Percentiles rank a stretch among this genome's conserved stretches.
These are phyloP conservation scores for Aspergillus diversus DNA, from an alignment of 495 filamentous ascomycete species.

Conservation along the genomic window DNA sequence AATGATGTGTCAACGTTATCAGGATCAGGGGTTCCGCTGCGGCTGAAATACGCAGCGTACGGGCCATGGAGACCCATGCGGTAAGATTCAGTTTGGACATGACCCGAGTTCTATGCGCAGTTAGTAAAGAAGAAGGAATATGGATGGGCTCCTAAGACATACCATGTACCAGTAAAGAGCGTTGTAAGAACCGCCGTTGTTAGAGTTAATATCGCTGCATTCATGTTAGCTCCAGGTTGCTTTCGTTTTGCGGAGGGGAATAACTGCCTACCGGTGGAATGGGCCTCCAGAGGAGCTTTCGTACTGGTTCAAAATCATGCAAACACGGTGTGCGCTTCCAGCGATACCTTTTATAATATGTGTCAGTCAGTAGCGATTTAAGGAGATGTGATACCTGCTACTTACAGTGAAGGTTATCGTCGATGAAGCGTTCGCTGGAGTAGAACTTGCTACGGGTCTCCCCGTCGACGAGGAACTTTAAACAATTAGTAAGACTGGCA, in stretches of 20 bases:
- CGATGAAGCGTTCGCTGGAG: slow-evolving; percentile 67
- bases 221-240: slow-evolving; percentile 11
- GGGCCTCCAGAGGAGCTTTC: slow-evolving; percentile 53
- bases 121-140: not conserved
- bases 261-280: slow-evolving; percentile 45
- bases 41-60: slow-evolving; percentile 64
- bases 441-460: slow-evolving; percentile 72
- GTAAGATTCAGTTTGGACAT: slow-evolving; percentile 62
- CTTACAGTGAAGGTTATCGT: slow-evolving; percentile 63
- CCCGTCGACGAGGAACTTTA: slow-evolving; percentile 55
- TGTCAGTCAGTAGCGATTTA: slow-evolving; percentile 13
- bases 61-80: slow-evolving; percentile 70
- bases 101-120: slow-evolving; percentile 28
- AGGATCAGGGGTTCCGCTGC: slow-evolving; percentile 56
- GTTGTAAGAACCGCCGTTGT: slow-evolving; percentile 60
- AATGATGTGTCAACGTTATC: slow-evolving; percentile 58
- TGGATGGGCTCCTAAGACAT: slow-evolving; percentile 4
- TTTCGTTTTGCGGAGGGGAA: not conserved
- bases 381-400: not conserved
- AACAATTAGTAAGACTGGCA: not conserved
- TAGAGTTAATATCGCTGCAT: slow-evolving; percentile 66
- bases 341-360: slow-evolving; percentile 26
- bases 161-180: slow-evolving; percentile 71
- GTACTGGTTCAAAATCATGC: slow-evolving; percentile 45
- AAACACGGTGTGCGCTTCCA: slow-evolving; percentile 37